Evolutionary conservation across 345 rosid species (phyloP).

Genomic region (Carallia brachiata): DNA sequence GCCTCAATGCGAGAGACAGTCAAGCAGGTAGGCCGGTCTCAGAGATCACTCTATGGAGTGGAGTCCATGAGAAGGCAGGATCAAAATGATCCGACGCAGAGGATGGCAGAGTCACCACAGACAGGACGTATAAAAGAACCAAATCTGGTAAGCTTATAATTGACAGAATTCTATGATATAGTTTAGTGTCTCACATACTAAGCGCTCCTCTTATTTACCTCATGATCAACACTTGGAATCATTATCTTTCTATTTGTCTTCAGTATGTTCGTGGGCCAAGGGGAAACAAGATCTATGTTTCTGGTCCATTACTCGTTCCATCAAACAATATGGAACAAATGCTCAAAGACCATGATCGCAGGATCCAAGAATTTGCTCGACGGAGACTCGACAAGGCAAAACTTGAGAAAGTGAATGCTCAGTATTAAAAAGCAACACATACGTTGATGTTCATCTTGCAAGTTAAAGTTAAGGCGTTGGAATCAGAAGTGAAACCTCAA

Average conservation of each 20-base stretch:
- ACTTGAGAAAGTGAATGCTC: slow-evolving; percentile 17
- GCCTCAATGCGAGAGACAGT: slow-evolving; percentile 24
- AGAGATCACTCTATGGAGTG: slow-evolving; percentile 23
- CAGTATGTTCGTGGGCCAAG: slow-evolving; percentile 48
- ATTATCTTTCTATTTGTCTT: slow-evolving; percentile 12
- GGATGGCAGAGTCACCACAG: slow-evolving; percentile 30
- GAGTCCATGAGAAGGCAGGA: slow-evolving; percentile 33
- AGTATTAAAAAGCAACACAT: slow-evolving; percentile 18
- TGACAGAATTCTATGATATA: neutral
- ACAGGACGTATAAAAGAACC: slow-evolving; percentile 30
- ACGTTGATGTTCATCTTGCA: slow-evolving; percentile 1
- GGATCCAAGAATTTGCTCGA: slow-evolving; percentile 68
- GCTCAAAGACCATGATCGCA: slow-evolving; percentile 82
- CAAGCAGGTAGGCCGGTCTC: slow-evolving; percentile 29
- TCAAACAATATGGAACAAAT: slow-evolving; percentile 76
- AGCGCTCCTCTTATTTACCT: neutral
- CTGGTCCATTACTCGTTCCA: slow-evolving; percentile 79
- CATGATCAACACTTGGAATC: neutral
- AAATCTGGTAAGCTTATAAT: slow-evolving; percentile 35
- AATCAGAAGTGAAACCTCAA: slow-evolving; percentile 3
- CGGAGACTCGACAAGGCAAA: slow-evolving; percentile 43
- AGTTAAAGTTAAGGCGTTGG: slow-evolving; percentile 8
- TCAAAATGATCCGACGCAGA: slow-evolving; percentile 27
- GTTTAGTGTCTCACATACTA: neutral
- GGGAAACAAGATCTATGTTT: slow-evolving; percentile 76